Evolutionary conservation across 495 filamentous ascomycete genomes (phyloP).

Genomic region (Viridothelium virens): DNA sequence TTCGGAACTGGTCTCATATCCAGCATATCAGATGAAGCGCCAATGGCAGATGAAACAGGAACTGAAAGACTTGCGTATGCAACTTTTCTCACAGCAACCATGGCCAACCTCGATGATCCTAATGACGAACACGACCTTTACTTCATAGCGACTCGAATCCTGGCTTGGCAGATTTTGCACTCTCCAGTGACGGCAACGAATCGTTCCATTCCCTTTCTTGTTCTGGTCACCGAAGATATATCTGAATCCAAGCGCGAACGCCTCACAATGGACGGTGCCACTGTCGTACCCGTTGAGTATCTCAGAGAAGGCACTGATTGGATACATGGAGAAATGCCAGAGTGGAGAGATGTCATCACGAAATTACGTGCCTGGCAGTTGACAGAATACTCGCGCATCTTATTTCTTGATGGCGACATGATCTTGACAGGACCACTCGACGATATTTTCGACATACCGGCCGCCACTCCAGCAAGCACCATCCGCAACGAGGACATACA

Average conservation of each 20-base stretch:
- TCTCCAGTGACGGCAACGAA: background rate
- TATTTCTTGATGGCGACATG: conserved; percentile 10
- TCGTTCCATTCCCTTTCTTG: conserved; percentile 12
- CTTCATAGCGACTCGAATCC: conserved; percentile 25
- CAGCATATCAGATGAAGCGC: background rate
- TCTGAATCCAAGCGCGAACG: conserved; percentile 1
- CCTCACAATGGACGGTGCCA: conserved; percentile 10
- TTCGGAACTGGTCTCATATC: background rate
- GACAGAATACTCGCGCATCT: background rate
- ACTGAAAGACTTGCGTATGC: conserved; percentile 7
- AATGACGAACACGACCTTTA: conserved; percentile 32
- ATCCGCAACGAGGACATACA: background rate
- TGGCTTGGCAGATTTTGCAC: conserved; percentile 12
- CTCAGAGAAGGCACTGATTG: conserved; percentile 5
- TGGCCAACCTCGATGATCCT: background rate
- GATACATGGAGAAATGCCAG: background rate
- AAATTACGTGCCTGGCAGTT: conserved; percentile 11
- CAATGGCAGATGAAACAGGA: background rate
- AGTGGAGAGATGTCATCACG: conserved; percentile 8
- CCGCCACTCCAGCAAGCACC: conserved; percentile 10
- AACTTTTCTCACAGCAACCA: conserved; percentile 5
- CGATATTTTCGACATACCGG: conserved; percentile 24
- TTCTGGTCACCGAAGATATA: conserved; percentile 5
- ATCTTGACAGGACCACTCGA: conserved; percentile 16
- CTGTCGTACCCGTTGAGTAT: background rate